A percentile compares a stretch with the other conserved stretches of the same genome.
phyloP scores from a whole-genome alignment of 192 early-diverging fungal genomes.

The Entomortierella beljakovae region DNA sequence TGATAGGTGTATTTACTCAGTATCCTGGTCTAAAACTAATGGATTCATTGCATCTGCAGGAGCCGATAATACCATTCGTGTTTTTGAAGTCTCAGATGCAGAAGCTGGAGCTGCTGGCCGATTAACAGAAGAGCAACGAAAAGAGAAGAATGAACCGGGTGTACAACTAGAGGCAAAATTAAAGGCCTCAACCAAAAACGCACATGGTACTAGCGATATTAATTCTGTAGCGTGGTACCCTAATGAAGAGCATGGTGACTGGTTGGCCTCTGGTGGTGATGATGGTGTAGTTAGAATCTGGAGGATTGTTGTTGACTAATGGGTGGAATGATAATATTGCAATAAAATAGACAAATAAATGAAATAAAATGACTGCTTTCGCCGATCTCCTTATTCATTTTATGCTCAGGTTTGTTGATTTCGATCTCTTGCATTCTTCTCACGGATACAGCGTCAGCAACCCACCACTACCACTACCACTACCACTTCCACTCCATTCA shows the following conservation, averaged over 20 bases:
- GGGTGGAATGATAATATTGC: too few relatives aligned
- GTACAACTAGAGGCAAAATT: conserved; percentile 29
- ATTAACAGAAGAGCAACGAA: conserved; percentile 26
- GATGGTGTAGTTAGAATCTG: conserved; percentile 90
- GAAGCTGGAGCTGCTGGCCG: background rate
- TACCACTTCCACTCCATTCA: too few relatives aligned
- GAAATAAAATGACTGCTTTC: too few relatives aligned
- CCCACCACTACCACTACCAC: too few relatives aligned
- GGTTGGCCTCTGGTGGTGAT: conserved; percentile 92
- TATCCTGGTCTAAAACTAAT: conserved; percentile 87
- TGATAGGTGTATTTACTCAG: conserved; percentile 89
- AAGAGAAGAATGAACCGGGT: conserved; percentile 37
- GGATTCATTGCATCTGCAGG: conserved; percentile 82
- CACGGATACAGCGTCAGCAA: too few relatives aligned
- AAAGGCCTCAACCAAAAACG: conserved; percentile 60
- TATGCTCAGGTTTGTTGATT: too few relatives aligned
- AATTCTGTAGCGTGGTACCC: conserved; percentile 93
- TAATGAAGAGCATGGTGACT: conserved; percentile 64
- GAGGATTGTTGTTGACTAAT: conserved; percentile 59
- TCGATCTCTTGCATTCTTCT: too few relatives aligned
- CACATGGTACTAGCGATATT: conserved; percentile 90
- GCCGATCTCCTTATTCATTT: too few relatives aligned
- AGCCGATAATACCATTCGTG: conserved; percentile 83
- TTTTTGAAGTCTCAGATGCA: conserved; percentile 61
- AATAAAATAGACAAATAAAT: too few relatives aligned